A percentile compares a stretch with the other conserved stretches of the same genome.
Evolutionary conservation across 108 stramenopile species (phyloP).

Genomic region (Mayamaea pseudoterrestris): DNA sequence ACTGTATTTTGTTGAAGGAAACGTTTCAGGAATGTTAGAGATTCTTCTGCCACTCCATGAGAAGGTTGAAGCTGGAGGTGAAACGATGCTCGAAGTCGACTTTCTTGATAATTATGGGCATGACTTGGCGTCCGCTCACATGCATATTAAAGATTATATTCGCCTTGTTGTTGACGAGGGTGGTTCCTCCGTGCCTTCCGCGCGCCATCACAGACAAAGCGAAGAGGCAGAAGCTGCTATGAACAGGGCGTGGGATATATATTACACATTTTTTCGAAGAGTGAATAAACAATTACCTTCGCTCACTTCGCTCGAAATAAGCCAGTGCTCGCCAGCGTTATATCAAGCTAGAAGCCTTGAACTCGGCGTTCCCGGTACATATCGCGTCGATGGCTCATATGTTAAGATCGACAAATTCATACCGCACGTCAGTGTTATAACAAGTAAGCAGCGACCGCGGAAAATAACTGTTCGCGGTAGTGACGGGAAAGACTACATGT

Average conservation of each 20-base stretch:
- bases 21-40: constrained; percentile 87
- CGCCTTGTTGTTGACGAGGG: background rate
- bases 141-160: constrained; percentile 44
- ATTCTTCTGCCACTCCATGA: constrained; percentile 77
- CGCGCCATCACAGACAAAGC: constrained; percentile 30
- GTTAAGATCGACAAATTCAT: constrained; percentile 88
- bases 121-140: constrained; percentile 59
- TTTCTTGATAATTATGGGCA: constrained; percentile 43
- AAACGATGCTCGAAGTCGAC: constrained; percentile 66
- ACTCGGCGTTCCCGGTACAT: constrained; percentile 96
- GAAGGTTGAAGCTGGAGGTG: constrained; percentile 64
- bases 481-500: constrained; percentile 95
- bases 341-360: constrained; percentile 75
- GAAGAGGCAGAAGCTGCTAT: constrained; percentile 81
- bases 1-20: constrained; percentile 89
- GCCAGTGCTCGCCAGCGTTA: constrained; percentile 83
- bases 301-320: constrained; percentile 81
- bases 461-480: constrained; percentile 91
- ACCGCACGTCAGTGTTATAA: constrained; percentile 82
- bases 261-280: constrained; percentile 89
- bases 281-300: constrained; percentile 89
- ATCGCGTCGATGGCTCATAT: constrained; percentile 80
- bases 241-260: constrained; percentile 93
- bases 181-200: constrained; percentile 14
- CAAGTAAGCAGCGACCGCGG: constrained; percentile 97